These are phyloP conservation scores for Oxytropis ochrocephala DNA, from an alignment of 306 rosid species.

Conservation along the genomic window DNA sequence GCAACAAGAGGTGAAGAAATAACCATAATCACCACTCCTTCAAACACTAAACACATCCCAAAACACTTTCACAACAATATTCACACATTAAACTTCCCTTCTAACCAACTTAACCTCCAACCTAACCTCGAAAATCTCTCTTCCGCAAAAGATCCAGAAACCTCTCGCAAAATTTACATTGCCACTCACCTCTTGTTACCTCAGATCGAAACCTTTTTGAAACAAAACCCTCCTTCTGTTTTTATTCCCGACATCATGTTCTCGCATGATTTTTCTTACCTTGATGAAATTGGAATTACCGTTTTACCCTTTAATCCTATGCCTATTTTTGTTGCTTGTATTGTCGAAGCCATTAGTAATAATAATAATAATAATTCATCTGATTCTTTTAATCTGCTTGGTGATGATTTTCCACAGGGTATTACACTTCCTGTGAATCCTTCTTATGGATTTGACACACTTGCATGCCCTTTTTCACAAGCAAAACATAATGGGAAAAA, in stretches of 20 bases:
- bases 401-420: constrained; percentile 1
- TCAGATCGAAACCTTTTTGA: background rate
- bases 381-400: background rate
- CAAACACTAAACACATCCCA: background rate
- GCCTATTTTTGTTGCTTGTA: constrained; percentile 1
- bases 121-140: constrained; percentile 2
- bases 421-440: constrained; percentile 6
- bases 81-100: constrained; percentile 12
- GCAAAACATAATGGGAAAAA: background rate
- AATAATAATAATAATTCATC: too few relatives aligned
- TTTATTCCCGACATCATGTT: constrained; percentile 12
- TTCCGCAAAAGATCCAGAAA: background rate
- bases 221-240: background rate
- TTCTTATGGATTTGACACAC: background rate
- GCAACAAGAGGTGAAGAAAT: constrained; percentile 4
- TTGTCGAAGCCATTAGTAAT: background rate
- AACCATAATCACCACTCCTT: constrained; percentile 25
- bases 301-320: constrained; percentile 20
- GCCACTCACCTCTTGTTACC: background rate
- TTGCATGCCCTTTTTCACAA: background rate
- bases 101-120: constrained; percentile 1
- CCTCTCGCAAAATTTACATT: background rate
- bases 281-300: background rate
- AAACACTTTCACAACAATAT: background rate
- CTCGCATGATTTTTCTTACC: background rate